Evolutionary conservation across 179 eudicot genomes (phyloP), one percentile per base, ranked within the genome.

Genomic region (Patellifolia procumbens): DNA sequence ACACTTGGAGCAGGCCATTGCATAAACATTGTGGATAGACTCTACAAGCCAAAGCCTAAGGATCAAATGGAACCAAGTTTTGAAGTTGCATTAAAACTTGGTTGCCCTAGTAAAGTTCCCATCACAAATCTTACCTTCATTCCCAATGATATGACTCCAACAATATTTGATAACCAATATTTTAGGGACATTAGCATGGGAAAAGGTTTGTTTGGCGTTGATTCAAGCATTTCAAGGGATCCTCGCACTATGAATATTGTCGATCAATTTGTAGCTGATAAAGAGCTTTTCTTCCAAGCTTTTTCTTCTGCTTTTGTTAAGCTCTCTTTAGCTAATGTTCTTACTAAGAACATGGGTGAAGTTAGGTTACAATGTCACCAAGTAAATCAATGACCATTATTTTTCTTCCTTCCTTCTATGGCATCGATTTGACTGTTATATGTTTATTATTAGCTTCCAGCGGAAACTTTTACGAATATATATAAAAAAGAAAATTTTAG

Each of bases 1-100:
- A 85, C 94, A 9, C 85, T 90, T 0, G 94, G 94, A 34, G 69
- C 70, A 26, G 85, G 87, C 7, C 94, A 89, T 70, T 90, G 94
- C 80, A 53, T 74, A 20, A 89, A 79, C 89, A 72, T 90, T 19
- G 58, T 79, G 37, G 68, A 70, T 76, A 85, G 88, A 13, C 76
- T 83, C 10, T 66, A 85, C 62, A 68, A 69, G 3, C 83, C 76
- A 29, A 75, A 76, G 3, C 63, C 62, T 3, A 55, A 22, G n/a
- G 76, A 80, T 56, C 73, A 75, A 32, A 75, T 79, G 77, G 72
- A 67, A 7, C 72, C 78, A 0, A 51, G 22, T 15, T 77, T 81
- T 37, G 71, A 72, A 51, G 43, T 74, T 20, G 68, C 52, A 22
- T 20, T 89, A 69, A 84, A 53, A 58, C 17, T 87, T 16, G 79